Evolutionary conservation across 495 filamentous ascomycete genomes (phyloP).

Genomic region (Penicillium daleae): DNA sequence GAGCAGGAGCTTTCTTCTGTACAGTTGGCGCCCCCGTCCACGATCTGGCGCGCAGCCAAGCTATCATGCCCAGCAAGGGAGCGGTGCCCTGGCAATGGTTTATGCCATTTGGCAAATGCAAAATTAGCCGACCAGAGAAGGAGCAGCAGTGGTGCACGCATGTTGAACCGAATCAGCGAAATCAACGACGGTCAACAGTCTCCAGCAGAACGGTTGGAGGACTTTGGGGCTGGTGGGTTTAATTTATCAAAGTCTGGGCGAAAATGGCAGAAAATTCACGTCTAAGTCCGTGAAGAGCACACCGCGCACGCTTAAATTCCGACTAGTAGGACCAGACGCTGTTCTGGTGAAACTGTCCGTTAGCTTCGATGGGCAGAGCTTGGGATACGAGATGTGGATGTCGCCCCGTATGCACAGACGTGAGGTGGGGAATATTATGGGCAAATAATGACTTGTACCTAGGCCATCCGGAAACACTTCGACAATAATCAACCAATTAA

Average conservation of each 20-base stretch:
- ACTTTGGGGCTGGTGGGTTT: neutral
- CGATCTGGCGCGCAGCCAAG: neutral
- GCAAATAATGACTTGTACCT: no score
- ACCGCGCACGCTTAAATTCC: neutral
- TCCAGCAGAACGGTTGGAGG: neutral
- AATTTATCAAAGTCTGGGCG: neutral
- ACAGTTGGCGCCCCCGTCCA: neutral
- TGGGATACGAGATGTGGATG: slow-evolving; percentile 1
- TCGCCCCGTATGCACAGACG: neutral
- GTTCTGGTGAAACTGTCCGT: no score
- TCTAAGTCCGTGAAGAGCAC: neutral
- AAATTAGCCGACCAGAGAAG: neutral
- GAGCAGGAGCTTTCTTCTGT: neutral
- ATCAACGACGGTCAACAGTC: neutral
- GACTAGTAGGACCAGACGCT: neutral
- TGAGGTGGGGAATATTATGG: neutral
- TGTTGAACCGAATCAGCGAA: neutral
- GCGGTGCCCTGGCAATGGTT: neutral
- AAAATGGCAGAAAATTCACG: neutral
- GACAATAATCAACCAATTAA: no score
- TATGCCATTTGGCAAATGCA: neutral
- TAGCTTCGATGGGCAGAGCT: no score
- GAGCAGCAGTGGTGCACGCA: neutral
- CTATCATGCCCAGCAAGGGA: neutral
- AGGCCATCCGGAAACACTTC: no score